phyloP scores from a whole-genome alignment of 331 rosid genomes.

The Quercus lobata region DNA sequence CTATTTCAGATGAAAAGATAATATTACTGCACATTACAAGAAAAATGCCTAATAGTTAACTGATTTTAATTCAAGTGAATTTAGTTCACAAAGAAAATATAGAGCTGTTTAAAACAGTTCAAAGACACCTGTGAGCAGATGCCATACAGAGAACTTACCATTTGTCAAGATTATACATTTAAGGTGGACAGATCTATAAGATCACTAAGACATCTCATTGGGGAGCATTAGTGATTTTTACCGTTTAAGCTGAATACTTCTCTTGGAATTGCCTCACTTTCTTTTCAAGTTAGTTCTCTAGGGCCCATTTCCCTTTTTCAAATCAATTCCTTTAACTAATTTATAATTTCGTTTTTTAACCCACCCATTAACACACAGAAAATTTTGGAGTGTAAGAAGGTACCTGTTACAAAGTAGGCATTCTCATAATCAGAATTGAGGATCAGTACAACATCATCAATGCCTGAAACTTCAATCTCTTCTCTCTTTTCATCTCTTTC shows the following conservation, averaged over 20 bases:
- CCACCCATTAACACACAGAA: neutral
- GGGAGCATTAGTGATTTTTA: neutral
- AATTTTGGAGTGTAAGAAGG: neutral
- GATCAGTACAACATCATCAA: constrained; percentile 66
- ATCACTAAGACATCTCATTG: neutral
- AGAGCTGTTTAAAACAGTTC: neutral
- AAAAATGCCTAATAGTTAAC: neutral
- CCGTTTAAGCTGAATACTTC: too few species aligned
- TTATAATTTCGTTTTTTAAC: too few species aligned
- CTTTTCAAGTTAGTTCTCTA: too few species aligned
- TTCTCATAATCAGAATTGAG: constrained; percentile 67
- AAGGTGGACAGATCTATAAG: too few species aligned
- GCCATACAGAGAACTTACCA: too few species aligned
- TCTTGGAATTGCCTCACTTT: too few species aligned
- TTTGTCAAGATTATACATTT: too few species aligned
- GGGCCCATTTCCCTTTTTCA: too few species aligned
- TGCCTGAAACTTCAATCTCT: constrained; percentile 38
- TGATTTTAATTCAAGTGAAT: neutral
- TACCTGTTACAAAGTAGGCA: constrained; percentile 83
- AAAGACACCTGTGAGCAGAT: too few species aligned
- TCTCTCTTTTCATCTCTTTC: constrained; percentile 22
- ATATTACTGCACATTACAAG: neutral
- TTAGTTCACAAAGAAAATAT: neutral
- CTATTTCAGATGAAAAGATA: constrained; percentile 30
- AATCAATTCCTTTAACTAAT: too few species aligned